Conservation (phyloP, 345 rosid species). For the Salix caprea region DNA sequence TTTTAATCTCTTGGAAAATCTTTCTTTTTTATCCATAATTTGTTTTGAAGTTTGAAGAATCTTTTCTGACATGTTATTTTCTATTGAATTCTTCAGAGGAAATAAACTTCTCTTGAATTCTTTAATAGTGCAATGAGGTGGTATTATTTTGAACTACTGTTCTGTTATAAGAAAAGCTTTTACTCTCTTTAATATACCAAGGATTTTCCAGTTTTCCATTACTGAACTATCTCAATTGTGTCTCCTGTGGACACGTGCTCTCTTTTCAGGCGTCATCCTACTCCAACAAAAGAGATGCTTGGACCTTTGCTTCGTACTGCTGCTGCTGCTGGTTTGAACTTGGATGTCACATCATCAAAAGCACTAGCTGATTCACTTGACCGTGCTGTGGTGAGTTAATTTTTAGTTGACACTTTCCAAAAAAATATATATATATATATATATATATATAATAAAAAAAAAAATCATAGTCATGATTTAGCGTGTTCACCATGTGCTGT, state of each 20-base stretch:
- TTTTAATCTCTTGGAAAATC: neutral
- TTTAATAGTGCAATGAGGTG: too few species aligned
- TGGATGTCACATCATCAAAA: conserved; percentile 92
- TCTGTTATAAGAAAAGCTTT: too few species aligned
- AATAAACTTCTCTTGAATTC: too few species aligned
- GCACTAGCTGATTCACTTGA: conserved; percentile 98
- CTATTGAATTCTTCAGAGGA: too few species aligned
- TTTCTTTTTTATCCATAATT: neutral
- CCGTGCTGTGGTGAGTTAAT: conserved; percentile 69
- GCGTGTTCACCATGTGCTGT: too few species aligned
- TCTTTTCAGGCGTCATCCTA: conserved; percentile 81
- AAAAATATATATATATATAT: too few species aligned
- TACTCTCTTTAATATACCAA: too few species aligned
- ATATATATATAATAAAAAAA: too few species aligned
- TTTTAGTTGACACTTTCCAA: neutral
- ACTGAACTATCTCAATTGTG: neutral
- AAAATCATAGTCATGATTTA: too few species aligned
- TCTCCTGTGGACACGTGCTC: neutral
- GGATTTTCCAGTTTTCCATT: neutral
- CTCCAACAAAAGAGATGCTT: conserved; percentile 96
- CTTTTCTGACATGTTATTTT: neutral
- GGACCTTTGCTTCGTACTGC: conserved; percentile 94
- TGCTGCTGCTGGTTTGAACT: conserved; percentile 70
- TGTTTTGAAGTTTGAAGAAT: neutral
- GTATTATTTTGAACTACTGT: too few species aligned